A percentile compares a stretch with the other conserved stretches of the same genome.
These are phyloP conservation scores for Cercospora berteroae DNA, from an alignment of 2,329 filamentous ascomycete genomes.

Conservation along the genomic window DNA sequence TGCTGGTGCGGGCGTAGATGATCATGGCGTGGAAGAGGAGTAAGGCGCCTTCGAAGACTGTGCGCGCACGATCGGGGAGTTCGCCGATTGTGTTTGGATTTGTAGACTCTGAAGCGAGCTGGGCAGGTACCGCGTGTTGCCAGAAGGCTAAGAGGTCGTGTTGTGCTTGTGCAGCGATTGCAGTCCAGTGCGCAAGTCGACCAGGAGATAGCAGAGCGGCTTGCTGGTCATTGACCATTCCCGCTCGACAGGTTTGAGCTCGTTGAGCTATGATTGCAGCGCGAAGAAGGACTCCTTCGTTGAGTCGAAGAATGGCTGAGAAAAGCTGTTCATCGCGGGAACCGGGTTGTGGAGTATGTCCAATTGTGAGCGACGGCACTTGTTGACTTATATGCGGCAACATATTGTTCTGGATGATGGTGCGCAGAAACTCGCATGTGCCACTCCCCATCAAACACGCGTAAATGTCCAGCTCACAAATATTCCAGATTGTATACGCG, in stretches of 20 bases:
- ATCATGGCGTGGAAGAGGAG: constrained; percentile 50
- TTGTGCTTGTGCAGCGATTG: constrained; percentile 30
- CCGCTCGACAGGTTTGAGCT: constrained; percentile 42
- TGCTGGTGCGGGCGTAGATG: constrained; percentile 55
- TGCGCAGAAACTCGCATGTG: constrained; percentile 51
- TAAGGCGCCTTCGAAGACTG: constrained; percentile 44
- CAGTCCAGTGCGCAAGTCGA: constrained; percentile 30
- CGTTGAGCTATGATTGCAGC: constrained; percentile 47
- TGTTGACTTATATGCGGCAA: constrained; percentile 42
- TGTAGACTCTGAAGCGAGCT: constrained; percentile 28
- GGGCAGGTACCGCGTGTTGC: constrained; percentile 31
- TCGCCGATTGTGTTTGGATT: constrained; percentile 25
- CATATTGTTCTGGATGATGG: constrained; percentile 49
- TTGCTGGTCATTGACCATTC: constrained; percentile 27
- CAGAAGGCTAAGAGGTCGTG: constrained; percentile 33
- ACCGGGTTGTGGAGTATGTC: constrained; percentile 21
- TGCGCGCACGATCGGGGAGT: constrained; percentile 31
- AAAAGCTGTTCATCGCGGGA: constrained; percentile 28
- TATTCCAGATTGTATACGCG: constrained; percentile 55
- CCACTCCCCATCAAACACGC: constrained; percentile 54
- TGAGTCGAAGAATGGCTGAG: constrained; percentile 45
- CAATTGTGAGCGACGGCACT: constrained; percentile 16
- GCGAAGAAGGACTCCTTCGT: constrained; percentile 47
- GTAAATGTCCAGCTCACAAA: constrained; percentile 56
- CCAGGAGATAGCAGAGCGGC: constrained; percentile 21